Evolutionary conservation across 345 rosid species (phyloP).

Genomic region (Brassica napus): Da-Ae NC_063443.1:12160001-12160500

Average conservation of each 20-base stretch:
- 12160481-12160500: conserved; percentile 2
- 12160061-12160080: conserved; percentile 47
- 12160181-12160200: neutral
- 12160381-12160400: neutral
- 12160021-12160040: conserved; percentile 92
- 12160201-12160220: neutral
- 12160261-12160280: neutral
- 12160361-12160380: neutral
- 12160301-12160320: conserved; percentile 7
- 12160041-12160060: conserved; percentile 70
- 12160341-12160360: neutral
- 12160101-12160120: conserved; percentile 23
- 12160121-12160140: conserved; percentile 20
- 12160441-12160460: neutral
- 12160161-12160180: neutral
- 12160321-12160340: neutral
- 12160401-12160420: neutral
- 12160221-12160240: neutral
- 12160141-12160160: neutral
- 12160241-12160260: neutral
- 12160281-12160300: neutral
- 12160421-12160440: neutral
- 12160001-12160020: conserved; percentile 58
- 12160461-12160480: neutral
- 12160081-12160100: conserved; percentile 33